A percentile compares a stretch with the other conserved stretches of the same genome.
These are phyloP conservation scores for Carpinus viminea DNA, from an alignment of 306 rosid genomes.

Conservation along the genomic window DNA sequence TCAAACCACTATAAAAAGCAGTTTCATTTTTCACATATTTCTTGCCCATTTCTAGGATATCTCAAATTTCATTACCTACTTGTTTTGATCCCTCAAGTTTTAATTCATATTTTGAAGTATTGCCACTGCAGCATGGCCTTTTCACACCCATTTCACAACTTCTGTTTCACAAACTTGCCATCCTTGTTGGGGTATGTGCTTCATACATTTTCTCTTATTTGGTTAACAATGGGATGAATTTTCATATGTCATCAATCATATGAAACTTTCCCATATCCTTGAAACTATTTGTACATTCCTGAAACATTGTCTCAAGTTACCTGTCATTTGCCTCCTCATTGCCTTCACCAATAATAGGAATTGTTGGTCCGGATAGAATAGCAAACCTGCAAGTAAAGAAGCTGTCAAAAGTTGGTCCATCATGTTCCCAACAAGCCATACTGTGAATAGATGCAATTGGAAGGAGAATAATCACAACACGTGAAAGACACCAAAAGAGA, in stretches of 20 bases:
- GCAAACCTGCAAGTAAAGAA: slow-evolving; percentile 73
- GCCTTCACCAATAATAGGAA: slow-evolving; percentile 97
- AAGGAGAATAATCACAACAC: slow-evolving; percentile 3
- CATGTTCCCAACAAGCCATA: slow-evolving; percentile 21
- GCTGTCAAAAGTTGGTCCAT: slow-evolving; percentile 36
- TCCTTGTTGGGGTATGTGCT: background rate
- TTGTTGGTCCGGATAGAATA: slow-evolving; percentile 92
- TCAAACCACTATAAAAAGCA: background rate
- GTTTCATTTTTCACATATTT: background rate
- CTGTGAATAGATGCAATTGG: slow-evolving; percentile 11
- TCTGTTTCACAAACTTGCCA: background rate
- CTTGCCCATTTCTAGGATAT: background rate
- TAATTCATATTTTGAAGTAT: background rate
- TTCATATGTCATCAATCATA: background rate
- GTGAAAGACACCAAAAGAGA: slow-evolving; percentile 21
- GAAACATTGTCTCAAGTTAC: slow-evolving; percentile 41
- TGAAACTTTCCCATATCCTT: slow-evolving; percentile 6
- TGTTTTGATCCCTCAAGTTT: background rate
- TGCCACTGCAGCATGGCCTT: background rate
- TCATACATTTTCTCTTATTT: background rate
- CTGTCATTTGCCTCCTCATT: slow-evolving; percentile 93
- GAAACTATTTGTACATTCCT: slow-evolving; percentile 12
- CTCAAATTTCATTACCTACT: background rate
- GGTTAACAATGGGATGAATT: slow-evolving; percentile 1
- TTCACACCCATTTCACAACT: slow-evolving; percentile 1